phyloP scores from a whole-genome alignment of 306 rosid genomes.

The Cicer arietinum region DNA sequence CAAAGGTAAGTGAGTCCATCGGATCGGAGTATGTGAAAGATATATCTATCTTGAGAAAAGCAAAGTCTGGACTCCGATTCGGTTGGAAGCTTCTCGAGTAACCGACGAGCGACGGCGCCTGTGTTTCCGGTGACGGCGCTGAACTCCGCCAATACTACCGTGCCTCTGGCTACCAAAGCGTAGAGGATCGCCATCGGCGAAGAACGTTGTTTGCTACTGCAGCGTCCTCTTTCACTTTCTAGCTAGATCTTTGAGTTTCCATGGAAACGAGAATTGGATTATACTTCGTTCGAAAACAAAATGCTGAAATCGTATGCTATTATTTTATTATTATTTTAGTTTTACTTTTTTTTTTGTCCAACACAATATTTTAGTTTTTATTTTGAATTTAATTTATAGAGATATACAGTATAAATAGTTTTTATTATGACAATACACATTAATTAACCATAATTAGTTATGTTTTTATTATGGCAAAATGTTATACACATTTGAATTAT shows the following conservation, averaged over 20 bases:
- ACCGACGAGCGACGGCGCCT: constrained; percentile 92
- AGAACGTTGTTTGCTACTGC: constrained; percentile 8
- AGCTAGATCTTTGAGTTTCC: constrained; percentile 53
- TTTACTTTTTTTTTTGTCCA: neutral
- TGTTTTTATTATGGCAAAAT: too few species aligned
- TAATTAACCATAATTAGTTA: too few species aligned
- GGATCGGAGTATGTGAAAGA: constrained; percentile 88
- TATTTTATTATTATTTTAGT: neutral
- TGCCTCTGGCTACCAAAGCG: constrained; percentile 91
- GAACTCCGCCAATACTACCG: constrained; percentile 92
- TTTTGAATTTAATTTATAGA: too few species aligned
- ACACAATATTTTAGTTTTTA: too few species aligned
- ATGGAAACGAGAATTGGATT: constrained; percentile 10
- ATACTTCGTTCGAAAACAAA: constrained; percentile 29
- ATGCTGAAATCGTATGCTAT: neutral
- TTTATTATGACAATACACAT: too few species aligned
- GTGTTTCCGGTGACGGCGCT: constrained; percentile 94
- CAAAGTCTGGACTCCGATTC: constrained; percentile 90
- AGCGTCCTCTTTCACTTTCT: constrained; percentile 11
- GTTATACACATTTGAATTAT: too few species aligned
- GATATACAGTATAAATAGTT: too few species aligned
- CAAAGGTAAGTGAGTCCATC: constrained; percentile 85
- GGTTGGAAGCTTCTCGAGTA: constrained; percentile 89
- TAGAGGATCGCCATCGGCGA: constrained; percentile 88
- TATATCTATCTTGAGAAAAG: constrained; percentile 94